A percentile compares a stretch with the other conserved stretches of the same genome.
phyloP scores from a whole-genome alignment of 1,284 basidiomycete genomes.

The Caloboletus firmus region DNA sequence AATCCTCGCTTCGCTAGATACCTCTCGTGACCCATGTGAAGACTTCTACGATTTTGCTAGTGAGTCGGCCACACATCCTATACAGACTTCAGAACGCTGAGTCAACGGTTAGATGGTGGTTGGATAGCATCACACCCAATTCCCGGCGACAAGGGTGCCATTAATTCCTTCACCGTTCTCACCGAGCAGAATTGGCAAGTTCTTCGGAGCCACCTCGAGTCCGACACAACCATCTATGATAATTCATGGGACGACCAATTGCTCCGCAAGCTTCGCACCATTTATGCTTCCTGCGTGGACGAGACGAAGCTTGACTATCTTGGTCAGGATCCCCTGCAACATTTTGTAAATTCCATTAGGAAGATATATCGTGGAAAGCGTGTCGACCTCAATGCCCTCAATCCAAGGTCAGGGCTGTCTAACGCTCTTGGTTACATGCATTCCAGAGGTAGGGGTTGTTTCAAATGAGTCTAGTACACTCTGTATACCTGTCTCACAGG shows the following conservation, averaged over 20 bases:
- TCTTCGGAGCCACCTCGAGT: conserved; percentile 59
- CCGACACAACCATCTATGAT: conserved; percentile 30
- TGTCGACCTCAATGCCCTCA: conserved; percentile 39
- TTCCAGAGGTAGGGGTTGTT: conserved; percentile 60
- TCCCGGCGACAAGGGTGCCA: conserved; percentile 78
- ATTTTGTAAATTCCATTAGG: conserved; percentile 57
- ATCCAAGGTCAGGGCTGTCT: conserved; percentile 57
- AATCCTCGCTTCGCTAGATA: conserved; percentile 82
- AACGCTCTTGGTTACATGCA: conserved; percentile 86
- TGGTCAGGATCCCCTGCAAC: conserved; percentile 60
- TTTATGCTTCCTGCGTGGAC: conserved; percentile 85
- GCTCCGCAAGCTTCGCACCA: conserved; percentile 74
- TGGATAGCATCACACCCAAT: conserved; percentile 82
- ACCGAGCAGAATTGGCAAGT: conserved; percentile 64
- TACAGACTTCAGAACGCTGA: conserved; percentile 1
- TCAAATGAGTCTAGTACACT: background rate
- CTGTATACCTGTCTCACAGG: conserved; percentile 43
- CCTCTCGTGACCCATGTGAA: conserved; percentile 87
- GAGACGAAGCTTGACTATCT: conserved; percentile 64
- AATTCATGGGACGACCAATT: conserved; percentile 63
- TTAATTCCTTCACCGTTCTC: conserved; percentile 62
- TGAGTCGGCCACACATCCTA: conserved; percentile 40
- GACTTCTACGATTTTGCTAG: conserved; percentile 93
- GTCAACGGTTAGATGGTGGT: conserved; percentile 58
- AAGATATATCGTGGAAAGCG: conserved; percentile 56